Conservation (phyloP, 768 basidiomycete genomes). For the Imleria badia region DNA sequence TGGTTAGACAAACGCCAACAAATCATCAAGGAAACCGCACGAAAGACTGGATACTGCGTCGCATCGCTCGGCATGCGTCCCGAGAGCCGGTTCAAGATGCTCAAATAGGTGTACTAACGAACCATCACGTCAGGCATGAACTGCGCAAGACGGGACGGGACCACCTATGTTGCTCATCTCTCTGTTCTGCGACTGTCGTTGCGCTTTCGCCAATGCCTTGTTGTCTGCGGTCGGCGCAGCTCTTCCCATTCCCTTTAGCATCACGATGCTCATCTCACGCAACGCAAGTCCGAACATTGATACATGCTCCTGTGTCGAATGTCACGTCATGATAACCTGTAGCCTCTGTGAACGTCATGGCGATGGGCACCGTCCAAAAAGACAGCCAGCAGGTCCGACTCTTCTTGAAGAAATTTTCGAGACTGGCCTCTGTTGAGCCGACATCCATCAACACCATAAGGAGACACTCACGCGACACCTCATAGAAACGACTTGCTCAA, state of each 20-base stretch:
- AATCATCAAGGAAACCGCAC: conserved; percentile 41
- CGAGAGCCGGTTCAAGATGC: conserved; percentile 87
- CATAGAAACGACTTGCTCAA: conserved; percentile 86
- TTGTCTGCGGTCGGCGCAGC: conserved; percentile 10
- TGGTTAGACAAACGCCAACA: neutral
- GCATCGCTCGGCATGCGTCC: conserved; percentile 93
- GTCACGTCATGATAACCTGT: conserved; percentile 43
- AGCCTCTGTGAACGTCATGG: conserved; percentile 58
- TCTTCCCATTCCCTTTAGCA: conserved; percentile 23
- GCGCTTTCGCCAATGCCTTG: conserved; percentile 64
- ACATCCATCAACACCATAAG: neutral
- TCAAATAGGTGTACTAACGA: conserved; percentile 87
- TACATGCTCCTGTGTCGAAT: conserved; percentile 35
- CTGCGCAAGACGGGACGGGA: neutral
- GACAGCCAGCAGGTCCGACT: conserved; percentile 84
- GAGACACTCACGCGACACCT: conserved; percentile 74
- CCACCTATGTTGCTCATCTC: conserved; percentile 85
- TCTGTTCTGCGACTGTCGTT: conserved; percentile 82
- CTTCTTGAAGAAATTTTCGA: conserved; percentile 93
- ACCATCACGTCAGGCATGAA: neutral
- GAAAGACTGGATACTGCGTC: conserved; percentile 91
- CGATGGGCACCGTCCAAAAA: conserved; percentile 71
- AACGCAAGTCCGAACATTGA: conserved; percentile 49
- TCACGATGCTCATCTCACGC: conserved; percentile 34
- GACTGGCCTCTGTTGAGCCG: conserved; percentile 38